Evolutionary conservation across 2,329 filamentous ascomycete genomes (phyloP), one percentile per base, ranked within the genome.

Genomic region (Apiospora aurea): DNA sequence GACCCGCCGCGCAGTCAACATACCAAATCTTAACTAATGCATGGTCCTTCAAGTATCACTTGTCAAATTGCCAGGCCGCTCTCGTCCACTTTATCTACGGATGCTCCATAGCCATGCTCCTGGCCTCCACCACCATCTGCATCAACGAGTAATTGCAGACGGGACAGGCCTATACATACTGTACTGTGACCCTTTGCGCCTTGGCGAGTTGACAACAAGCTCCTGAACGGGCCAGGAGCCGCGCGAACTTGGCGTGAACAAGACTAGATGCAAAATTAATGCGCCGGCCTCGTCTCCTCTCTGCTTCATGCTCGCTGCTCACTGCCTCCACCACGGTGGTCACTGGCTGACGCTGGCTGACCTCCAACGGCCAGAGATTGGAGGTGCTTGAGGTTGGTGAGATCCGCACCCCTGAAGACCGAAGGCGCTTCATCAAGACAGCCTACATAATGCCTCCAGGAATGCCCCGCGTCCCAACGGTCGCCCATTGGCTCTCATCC

Each of bases 341-440:
- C 16, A n/a, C 53, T 38, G 29, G 29, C 53, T 38, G 29, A 14
- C 16, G 11, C 29, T 38, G 29, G 16, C 53, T 38, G 29, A 14
- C 53, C 26, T 4, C 53, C 29, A 38, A 61, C 53, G 29, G 53
- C 53, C 16, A n/a, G 53, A 21, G 29, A 13, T 53, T 38, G 57
- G 57, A 64, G 34, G 34, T 38, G 57, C 34, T 34, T 64, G 57
- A 64, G 57, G 29, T 64, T 64, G 34, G 57, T n/a, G 29, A 34
- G 57, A 64, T 64, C 57, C 57, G 57, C 57, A 64, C 57, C 57
- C 53, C 53, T 61, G 26, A 61, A 61, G 53, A 38, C 53, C 29
- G 3, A 61, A 61, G 38, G 53, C 53, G 53, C 53, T 61, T 61
- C 29, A 61, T n/a, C 53, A 14, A 38, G 29, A 18, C 29, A 38